Base-by-base conservation (phyloP, 257 asterid species). In the Jasminum sambac region DNA sequence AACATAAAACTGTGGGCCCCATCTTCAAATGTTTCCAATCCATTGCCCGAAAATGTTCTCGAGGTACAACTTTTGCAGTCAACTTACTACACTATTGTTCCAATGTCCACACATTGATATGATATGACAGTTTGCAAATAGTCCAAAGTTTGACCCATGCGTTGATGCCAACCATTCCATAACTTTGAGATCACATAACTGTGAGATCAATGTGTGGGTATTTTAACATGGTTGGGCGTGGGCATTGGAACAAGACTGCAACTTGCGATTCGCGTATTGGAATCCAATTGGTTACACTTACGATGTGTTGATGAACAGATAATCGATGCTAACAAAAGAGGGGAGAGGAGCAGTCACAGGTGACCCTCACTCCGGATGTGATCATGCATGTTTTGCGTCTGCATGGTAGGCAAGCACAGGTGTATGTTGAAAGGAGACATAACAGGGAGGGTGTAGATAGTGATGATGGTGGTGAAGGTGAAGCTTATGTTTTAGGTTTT, bases 311-410 rank as follows among this genome's bases (percentile, higher is more conserved):
- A 23, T 64, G 57, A 44, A 70, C 80, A 90, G 92, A 79, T 89
- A 68, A 80, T 87, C 80, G 92, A 89, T 67, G 80, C 79, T 37
- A 91, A 91, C 48, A 84, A 69, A 76, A 83, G 77, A 76, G 87
- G 86, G 11, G 89, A 30, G 89, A 83, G 83, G 85, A 81, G 74
- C 86, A 80, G 76, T 84, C 92, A 3, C 82, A 83, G 62, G 87
- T 79, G 26, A 74, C 91, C 7, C 85, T 89, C 57, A 87, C 90
- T 24, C 95, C 97, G 0, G 92, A 89, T 43, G 85, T 85, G 72
- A 81, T 91, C 77, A 85, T 87, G 97, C 96, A 83, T 37, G 87
- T 91, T 71, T 70, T 91, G 76, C 89, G 86, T 16, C 79, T 89
- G 67, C 95, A 85, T 74, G 73, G 95, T 79, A 87, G 96, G 84